These are phyloP conservation scores for Dryas integrifolia DNA, from an alignment of 331 rosid species.

Conservation along the genomic window DNA sequence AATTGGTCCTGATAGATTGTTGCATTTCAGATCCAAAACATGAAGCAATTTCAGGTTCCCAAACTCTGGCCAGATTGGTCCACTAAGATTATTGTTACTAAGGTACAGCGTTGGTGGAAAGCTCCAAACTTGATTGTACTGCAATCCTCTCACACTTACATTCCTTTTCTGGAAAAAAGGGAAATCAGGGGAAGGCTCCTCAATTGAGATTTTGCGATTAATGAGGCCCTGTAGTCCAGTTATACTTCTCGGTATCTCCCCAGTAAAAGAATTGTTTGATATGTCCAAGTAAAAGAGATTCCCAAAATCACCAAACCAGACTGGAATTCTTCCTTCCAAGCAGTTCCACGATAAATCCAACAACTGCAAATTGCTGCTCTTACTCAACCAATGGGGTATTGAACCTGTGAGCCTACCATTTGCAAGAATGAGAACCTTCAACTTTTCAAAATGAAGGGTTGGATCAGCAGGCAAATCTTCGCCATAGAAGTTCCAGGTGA, in stretches of 20 bases:
- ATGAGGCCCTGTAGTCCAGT: constrained; percentile 22
- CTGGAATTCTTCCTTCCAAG: constrained; percentile 32
- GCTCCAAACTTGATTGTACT: constrained; percentile 35
- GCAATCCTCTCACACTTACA: constrained; percentile 31
- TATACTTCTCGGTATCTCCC: constrained; percentile 29
- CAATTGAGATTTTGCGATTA: background rate
- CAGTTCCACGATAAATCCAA: constrained; percentile 37
- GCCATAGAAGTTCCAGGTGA: constrained; percentile 29
- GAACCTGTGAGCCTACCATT: constrained; percentile 35
- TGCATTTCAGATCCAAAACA: constrained; percentile 22
- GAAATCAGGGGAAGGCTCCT: constrained; percentile 29
- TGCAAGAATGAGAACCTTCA: constrained; percentile 36
- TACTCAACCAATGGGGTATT: constrained; percentile 34
- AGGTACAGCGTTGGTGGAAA: constrained; percentile 35
- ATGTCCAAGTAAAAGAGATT: constrained; percentile 36
- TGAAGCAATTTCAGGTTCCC: constrained; percentile 31
- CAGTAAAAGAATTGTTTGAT: constrained; percentile 35
- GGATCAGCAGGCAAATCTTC: constrained; percentile 37
- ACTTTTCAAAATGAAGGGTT: constrained; percentile 23
- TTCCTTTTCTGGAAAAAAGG: constrained; percentile 33
- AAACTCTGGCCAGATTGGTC: constrained; percentile 38
- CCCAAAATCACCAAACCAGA: constrained; percentile 30
- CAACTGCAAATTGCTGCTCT: constrained; percentile 24
- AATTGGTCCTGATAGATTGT: constrained; percentile 31
- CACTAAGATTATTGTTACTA: constrained; percentile 26